These are phyloP conservation scores for Dipteronia sinensis DNA, from an alignment of 345 rosid species.

Conservation along the genomic window DNA sequence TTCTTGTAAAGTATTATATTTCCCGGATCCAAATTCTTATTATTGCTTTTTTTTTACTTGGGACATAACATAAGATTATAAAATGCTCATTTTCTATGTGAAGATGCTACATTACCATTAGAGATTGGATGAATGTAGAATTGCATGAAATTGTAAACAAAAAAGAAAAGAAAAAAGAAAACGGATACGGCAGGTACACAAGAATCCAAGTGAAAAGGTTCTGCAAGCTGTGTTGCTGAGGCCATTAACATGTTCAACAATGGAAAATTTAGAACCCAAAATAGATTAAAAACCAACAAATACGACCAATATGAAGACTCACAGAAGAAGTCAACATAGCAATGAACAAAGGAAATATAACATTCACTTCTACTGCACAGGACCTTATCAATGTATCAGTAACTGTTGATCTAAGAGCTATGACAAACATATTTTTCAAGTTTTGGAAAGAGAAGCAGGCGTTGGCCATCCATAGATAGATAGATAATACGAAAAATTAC, in stretches of 20 bases:
- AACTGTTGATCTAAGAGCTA: neutral
- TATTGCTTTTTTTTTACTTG: too few species aligned
- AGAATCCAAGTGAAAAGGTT: too few species aligned
- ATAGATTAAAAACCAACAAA: neutral
- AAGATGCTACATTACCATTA: neutral
- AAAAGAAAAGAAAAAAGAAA: too few species aligned
- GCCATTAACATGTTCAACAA: too few species aligned
- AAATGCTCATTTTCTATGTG: too few species aligned
- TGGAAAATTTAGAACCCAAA: neutral
- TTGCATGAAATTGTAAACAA: neutral
- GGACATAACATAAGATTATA: neutral
- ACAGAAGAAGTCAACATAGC: neutral
- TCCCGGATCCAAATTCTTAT: neutral
- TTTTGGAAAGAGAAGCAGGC: neutral
- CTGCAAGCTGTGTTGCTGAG: too few species aligned
- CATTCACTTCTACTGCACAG: neutral
- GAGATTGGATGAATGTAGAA: neutral
- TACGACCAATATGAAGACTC: too few species aligned
- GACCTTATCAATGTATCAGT: neutral
- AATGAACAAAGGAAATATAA: neutral
- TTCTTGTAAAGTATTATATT: neutral
- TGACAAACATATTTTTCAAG: neutral
- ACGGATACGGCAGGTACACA: neutral
- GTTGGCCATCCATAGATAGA: neutral
- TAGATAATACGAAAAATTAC: neutral